Conservation (phyloP, 805 yeast genomes). For the Candida dendrica region DNA sequence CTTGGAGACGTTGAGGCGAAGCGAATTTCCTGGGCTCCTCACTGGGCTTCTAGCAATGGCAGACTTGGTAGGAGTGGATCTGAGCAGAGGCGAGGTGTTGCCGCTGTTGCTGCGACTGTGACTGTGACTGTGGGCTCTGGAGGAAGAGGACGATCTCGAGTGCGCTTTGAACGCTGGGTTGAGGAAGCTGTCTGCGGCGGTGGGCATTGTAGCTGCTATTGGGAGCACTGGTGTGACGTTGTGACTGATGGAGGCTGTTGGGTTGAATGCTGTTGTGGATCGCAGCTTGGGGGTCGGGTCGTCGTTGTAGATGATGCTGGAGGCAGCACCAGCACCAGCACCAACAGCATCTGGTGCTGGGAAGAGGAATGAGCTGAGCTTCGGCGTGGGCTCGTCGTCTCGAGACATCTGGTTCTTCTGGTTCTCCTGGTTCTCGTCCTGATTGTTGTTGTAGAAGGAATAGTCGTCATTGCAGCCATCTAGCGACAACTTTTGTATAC, state of each 20-base stretch:
- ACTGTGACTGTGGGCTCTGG: too few relatives aligned
- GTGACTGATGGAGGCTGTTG: slow-evolving; percentile 2
- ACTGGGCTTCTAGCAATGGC: not conserved
- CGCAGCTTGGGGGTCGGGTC: not conserved
- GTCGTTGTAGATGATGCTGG: not conserved
- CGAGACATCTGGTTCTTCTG: not conserved
- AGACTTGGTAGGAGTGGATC: not conserved
- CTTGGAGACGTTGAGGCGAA: not conserved
- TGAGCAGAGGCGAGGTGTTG: not conserved
- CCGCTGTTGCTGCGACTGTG: too few relatives aligned
- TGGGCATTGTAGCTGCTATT: not conserved
- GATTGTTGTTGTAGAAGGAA: too few relatives aligned
- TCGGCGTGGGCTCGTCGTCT: not conserved
- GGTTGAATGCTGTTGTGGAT: not conserved
- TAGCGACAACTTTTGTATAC: not conserved
- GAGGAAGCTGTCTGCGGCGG: not conserved
- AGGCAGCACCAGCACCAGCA: too few relatives aligned
- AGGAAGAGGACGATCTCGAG: not conserved
- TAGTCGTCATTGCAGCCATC: not conserved
- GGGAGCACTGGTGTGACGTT: slow-evolving; percentile 10
- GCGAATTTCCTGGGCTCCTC: not conserved
- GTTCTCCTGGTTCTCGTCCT: not conserved
- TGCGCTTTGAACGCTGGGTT: not conserved
- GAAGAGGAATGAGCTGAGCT: not conserved
- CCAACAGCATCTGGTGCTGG: not conserved